Percentiles rank a stretch among this genome's conserved stretches.
Conservation (phyloP, 176 grass and related monocot species). For the Cenchrus americanus region DNA sequence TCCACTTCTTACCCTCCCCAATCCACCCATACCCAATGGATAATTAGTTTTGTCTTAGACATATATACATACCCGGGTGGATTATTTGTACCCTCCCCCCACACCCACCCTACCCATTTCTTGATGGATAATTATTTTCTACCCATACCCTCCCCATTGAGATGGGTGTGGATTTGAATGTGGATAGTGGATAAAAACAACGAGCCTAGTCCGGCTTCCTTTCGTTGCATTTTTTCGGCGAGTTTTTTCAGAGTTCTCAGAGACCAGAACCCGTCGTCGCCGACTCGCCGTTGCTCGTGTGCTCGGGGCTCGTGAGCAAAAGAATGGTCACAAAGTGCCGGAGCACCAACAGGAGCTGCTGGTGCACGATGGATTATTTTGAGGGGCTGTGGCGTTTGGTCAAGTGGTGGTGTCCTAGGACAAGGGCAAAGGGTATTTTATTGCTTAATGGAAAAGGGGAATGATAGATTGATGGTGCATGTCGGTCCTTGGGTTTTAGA, state of each 20-base stretch:
- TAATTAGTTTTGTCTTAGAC: too few species aligned
- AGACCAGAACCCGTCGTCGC: not conserved
- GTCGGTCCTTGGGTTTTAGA: not conserved
- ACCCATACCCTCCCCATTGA: too few species aligned
- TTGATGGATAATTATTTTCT: too few species aligned
- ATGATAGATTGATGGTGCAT: not conserved
- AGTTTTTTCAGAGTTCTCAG: not conserved
- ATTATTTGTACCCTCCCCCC: too few species aligned
- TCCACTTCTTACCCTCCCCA: too few species aligned
- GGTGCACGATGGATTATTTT: not conserved
- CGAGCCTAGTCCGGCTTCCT: too few species aligned
- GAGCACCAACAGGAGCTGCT: not conserved
- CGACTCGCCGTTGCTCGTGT: not conserved
- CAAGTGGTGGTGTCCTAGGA: not conserved
- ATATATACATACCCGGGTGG: too few species aligned
- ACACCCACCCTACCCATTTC: too few species aligned
- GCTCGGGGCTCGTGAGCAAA: not conserved
- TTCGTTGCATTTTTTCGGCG: not conserved
- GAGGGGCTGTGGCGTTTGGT: slow-evolving; percentile 11
- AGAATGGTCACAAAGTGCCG: not conserved
- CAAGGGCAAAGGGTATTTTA: not conserved
- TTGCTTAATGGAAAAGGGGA: slow-evolving; percentile 1
- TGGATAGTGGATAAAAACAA: too few species aligned
- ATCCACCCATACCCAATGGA: too few species aligned
- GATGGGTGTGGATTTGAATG: too few species aligned